These are phyloP conservation scores for Penium margaritaceum DNA, from an alignment of 139 green algal species.

Conservation along the genomic window DNA sequence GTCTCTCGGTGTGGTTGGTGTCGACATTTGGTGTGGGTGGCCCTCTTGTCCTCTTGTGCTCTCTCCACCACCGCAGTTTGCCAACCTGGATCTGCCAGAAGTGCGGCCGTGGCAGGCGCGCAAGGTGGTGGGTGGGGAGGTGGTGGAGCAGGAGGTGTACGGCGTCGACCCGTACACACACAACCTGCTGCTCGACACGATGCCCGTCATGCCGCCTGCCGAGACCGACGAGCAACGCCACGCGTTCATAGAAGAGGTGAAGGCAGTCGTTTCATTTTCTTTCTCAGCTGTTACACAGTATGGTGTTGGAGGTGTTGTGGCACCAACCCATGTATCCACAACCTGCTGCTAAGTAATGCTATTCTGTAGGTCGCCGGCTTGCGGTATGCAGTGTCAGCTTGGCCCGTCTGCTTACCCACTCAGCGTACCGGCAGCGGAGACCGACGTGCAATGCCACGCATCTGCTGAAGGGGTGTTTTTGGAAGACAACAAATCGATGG, in stretches of 20 bases:
- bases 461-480: too few species aligned
- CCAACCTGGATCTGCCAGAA: constrained; percentile 18
- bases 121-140: constrained; percentile 27
- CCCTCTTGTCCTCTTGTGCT: too few species aligned
- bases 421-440: too few species aligned
- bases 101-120: constrained; percentile 1
- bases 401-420: too few species aligned
- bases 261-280: too few species aligned
- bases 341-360: constrained; percentile 41
- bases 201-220: constrained; percentile 16
- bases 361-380: too few species aligned
- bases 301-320: constrained; percentile 35
- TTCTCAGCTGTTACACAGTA: background rate
- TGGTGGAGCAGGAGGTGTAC: constrained; percentile 48
- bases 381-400: too few species aligned
- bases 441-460: too few species aligned
- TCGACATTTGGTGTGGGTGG: too few species aligned
- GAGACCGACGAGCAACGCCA: constrained; percentile 20
- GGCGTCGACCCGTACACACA: constrained; percentile 43
- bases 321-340: constrained; percentile 38
- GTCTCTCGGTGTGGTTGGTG: too few species aligned
- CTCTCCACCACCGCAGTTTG: background rate
- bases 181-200: constrained; percentile 39
- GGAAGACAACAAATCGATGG: too few species aligned
- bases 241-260: constrained; percentile 43